Conservation (phyloP, 257 asterid species). For the Ocimum tenuiflorum region DNA sequence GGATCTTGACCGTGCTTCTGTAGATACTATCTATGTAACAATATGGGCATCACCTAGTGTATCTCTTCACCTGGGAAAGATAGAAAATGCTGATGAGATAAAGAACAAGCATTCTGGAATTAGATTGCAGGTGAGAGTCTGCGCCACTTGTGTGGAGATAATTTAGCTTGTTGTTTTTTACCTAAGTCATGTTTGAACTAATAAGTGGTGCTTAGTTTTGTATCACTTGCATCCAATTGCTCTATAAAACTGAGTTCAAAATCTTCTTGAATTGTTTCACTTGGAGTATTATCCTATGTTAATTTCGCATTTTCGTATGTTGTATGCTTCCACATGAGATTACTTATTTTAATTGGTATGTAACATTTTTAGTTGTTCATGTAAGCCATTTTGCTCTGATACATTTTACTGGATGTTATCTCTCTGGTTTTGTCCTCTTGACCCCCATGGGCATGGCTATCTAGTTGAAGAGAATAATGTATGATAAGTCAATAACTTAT, state of each 20-base stretch:
- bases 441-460: not conserved
- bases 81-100: constrained; percentile 74
- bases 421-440: not conserved
- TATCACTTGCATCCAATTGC: not conserved
- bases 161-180: no score
- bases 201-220: not conserved
- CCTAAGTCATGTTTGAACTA: not conserved
- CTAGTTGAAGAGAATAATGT: not conserved
- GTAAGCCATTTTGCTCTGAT: not conserved
- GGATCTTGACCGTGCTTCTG: constrained; percentile 70
- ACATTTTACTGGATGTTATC: not conserved
- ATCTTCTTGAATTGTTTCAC: not conserved
- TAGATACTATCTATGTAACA: constrained; percentile 73
- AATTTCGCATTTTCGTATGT: not conserved
- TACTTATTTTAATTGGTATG: not conserved
- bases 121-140: constrained; percentile 69
- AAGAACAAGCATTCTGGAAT: constrained; percentile 73
- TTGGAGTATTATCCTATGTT: not conserved
- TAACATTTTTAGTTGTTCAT: not conserved
- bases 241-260: not conserved
- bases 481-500: not conserved
- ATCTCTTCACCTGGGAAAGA: constrained; percentile 82
- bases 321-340: not conserved
- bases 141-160: not conserved
- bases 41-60: constrained; percentile 70